phyloP scores from a whole-genome alignment of 352 stramenopile species.

The Phytophthora idaei region DNA sequence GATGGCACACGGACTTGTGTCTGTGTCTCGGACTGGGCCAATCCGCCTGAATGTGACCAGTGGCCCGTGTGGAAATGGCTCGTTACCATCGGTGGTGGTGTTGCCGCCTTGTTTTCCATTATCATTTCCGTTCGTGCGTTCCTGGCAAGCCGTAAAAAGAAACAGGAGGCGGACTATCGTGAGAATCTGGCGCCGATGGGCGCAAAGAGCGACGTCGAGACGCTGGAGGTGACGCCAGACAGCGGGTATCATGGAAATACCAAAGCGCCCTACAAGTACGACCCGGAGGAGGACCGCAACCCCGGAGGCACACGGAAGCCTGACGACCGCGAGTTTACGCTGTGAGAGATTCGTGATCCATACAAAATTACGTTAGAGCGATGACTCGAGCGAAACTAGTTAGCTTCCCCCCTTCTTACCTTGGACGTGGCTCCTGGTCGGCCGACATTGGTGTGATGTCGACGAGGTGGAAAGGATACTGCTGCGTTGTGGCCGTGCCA shows the following conservation, averaged over 20 bases:
- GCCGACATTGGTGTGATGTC: constrained; percentile 5
- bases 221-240: constrained; percentile 40
- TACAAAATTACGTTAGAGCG: constrained; percentile 37
- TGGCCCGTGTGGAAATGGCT: constrained; percentile 65
- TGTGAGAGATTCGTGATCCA: constrained; percentile 23
- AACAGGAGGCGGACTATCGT: constrained; percentile 19
- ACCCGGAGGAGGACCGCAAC: constrained; percentile 28
- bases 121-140: constrained; percentile 57
- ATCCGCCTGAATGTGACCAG: constrained; percentile 55
- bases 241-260: constrained; percentile 24
- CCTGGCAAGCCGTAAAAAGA: constrained; percentile 47
- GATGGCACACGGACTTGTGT: constrained; percentile 52
- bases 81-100: constrained; percentile 57
- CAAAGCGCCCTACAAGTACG: constrained; percentile 36
- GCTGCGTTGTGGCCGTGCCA: constrained; percentile 3
- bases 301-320: constrained; percentile 25
- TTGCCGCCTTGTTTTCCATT: constrained; percentile 68
- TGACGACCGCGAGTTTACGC: constrained; percentile 47
- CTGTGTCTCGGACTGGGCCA: constrained; percentile 68
- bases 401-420: constrained; percentile 8
- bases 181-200: constrained; percentile 22
- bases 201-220: constrained; percentile 42
- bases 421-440: constrained; percentile 12
- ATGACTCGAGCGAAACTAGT: constrained; percentile 24
- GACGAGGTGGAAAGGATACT: constrained; percentile 15